Base-by-base conservation (phyloP, 176 grass and related monocot species). In the Ampelocalamus luodianensis region DNA sequence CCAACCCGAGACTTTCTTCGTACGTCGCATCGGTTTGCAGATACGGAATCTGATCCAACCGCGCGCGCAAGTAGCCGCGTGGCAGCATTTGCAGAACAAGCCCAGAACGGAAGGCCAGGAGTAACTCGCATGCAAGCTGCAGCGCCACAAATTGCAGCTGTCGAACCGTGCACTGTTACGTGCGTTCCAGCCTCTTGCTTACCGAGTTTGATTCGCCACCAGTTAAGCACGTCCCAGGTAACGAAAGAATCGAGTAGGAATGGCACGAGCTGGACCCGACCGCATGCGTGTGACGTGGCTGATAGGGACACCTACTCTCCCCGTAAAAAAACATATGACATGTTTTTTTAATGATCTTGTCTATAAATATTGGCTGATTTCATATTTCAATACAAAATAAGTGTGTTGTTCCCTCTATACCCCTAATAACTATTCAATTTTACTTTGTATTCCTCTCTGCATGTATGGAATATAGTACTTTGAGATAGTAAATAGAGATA, bases 21-120 rank as follows among this genome's bases (percentile, higher is more conserved):
- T 9, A 16, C 53, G 10, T 50, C 65, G 45, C 10, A 77, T 75
- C 22, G 11, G 70, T 27, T 48, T 3, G 62, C 5, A 32, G 53
- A 79, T 79, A 48, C 46, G 58, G 36, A 38, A 73, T 24, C 79
- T 36, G 80, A 5, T 36, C 13, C 42, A 60, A 38, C 24, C 49
- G 4, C 34, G 0, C 18, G 15, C 13, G 34, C 45, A 13, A 12
- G 45, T 4, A 11, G 45, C 45, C 11, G 10, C 45, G 16, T 67
- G 61, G 77, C 72, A 51, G 49, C 49, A 51, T 1, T n/a, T 6
- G 5, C 49, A 42, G 40, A 42, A 2, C 40, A 42, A 42, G 40
- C 49, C 49, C 49, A 51, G 15, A 17, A 16, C 6, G 4, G 49
- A 51, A 51, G 49, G 14, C 49, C 15, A 13, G 48, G 15, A n/a